Evolutionary conservation across 1,284 basidiomycete species (phyloP).

Genomic region (Mycosarcoma maydis): DNA sequence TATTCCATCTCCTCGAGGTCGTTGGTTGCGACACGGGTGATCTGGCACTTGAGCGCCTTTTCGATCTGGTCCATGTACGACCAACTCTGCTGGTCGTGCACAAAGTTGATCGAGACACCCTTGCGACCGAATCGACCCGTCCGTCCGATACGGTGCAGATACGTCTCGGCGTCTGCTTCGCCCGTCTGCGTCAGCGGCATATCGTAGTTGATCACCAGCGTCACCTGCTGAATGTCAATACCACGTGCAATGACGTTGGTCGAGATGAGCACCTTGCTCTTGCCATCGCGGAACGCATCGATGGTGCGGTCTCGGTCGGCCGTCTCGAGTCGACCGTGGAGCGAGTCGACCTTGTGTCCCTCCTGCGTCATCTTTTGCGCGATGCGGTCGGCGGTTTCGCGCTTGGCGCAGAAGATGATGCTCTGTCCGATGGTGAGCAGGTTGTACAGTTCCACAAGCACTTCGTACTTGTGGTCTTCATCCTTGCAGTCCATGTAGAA

Average conservation of each 20-base stretch:
- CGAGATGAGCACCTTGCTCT: constrained; percentile 96
- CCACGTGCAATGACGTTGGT: constrained; percentile 98
- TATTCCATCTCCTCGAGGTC: constrained; percentile 66
- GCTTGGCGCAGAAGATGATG: constrained; percentile 86
- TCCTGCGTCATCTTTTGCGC: constrained; percentile 88
- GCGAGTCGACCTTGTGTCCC: constrained; percentile 93
- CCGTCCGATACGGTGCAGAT: constrained; percentile 91
- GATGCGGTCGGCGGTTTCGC: constrained; percentile 91
- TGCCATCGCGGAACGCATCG: constrained; percentile 93
- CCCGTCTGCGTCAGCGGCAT: constrained; percentile 75
- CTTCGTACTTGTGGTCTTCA: constrained; percentile 94
- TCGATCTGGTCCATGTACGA: constrained; percentile 64
- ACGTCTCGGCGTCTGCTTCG: constrained; percentile 91
- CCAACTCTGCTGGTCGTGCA: constrained; percentile 63
- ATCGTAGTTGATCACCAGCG: constrained; percentile 84
- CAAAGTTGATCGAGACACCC: constrained; percentile 67
- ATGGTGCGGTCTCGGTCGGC: constrained; percentile 89
- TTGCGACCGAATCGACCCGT: constrained; percentile 66
- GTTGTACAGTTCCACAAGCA: constrained; percentile 88
- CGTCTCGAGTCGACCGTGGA: constrained; percentile 93
- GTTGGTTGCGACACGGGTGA: constrained; percentile 61
- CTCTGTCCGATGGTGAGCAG: constrained; percentile 93
- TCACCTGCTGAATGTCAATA: constrained; percentile 98
- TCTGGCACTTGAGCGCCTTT: constrained; percentile 59
- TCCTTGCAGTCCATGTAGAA: constrained; percentile 89